phyloP scores from a whole-genome alignment of 768 basidiomycete genomes.

The Dacryopinax primogenitus region DNA sequence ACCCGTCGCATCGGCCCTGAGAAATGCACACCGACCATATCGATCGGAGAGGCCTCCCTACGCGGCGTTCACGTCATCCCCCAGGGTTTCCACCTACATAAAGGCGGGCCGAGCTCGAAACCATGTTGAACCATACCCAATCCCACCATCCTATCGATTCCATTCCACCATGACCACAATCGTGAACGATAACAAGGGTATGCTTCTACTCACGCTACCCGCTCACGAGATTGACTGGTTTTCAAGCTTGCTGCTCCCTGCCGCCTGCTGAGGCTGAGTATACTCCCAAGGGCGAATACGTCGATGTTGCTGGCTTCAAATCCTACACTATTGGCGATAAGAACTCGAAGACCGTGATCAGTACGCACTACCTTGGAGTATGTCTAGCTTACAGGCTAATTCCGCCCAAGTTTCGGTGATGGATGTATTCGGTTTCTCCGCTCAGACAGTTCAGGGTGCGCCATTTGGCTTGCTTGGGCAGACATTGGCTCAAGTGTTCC shows the following conservation, averaged over 20 bases:
- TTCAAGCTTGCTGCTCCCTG: conserved; percentile 39
- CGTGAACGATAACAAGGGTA: conserved; percentile 2
- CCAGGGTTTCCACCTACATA: neutral
- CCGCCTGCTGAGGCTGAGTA: conserved; percentile 44
- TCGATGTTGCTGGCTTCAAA: conserved; percentile 25
- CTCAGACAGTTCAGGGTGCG: conserved; percentile 6
- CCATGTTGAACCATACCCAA: neutral
- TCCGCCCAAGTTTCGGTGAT: neutral
- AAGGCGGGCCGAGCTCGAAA: neutral
- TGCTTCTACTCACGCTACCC: neutral
- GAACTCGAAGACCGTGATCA: conserved; percentile 5
- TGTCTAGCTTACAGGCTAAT: neutral
- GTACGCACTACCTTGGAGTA: neutral
- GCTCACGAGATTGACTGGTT: neutral
- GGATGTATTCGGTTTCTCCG: conserved; percentile 9
- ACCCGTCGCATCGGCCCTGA: neutral
- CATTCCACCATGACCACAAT: neutral
- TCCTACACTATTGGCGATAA: conserved; percentile 24
- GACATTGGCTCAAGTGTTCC: neutral
- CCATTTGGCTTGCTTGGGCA: neutral
- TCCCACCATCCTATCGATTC: neutral
- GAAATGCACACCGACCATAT: neutral
- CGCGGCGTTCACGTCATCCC: neutral
- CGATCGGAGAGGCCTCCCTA: neutral
- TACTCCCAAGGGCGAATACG: conserved; percentile 34